These are phyloP conservation scores for Elaeagnus macrophylla DNA, from an alignment of 306 rosid genomes.

Conservation along the genomic window DNA sequence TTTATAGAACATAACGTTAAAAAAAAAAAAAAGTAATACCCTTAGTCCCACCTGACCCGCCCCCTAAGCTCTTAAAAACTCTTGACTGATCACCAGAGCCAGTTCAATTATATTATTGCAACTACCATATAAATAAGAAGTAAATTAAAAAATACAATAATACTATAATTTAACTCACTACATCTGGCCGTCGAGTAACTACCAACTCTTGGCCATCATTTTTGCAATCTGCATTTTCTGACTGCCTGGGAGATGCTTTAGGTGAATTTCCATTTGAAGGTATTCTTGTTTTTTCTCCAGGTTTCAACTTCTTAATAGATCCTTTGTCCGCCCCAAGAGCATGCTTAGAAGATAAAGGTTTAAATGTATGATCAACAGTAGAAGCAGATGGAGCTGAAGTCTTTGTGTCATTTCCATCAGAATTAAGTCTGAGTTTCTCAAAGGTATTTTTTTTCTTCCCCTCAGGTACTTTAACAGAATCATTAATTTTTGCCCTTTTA, in stretches of 20 bases:
- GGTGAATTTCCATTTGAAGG: slow-evolving; percentile 23
- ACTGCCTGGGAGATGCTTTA: slow-evolving; percentile 23
- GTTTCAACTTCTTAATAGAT: slow-evolving; percentile 44
- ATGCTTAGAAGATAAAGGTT: slow-evolving; percentile 23
- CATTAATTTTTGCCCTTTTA: slow-evolving; percentile 37
- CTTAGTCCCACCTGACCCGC: not conserved
- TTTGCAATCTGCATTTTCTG: slow-evolving; percentile 19
- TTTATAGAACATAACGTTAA: not conserved
- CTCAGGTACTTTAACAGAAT: slow-evolving; percentile 20
- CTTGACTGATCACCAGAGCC: not conserved
- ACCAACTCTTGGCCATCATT: slow-evolving; percentile 24
- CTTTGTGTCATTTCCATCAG: slow-evolving; percentile 19
- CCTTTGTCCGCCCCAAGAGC: slow-evolving; percentile 24
- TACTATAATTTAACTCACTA: slow-evolving; percentile 40
- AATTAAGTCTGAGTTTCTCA: slow-evolving; percentile 14
- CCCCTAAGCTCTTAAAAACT: too few relatives aligned
- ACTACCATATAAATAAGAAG: not conserved
- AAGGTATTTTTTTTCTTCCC: slow-evolving; percentile 12
- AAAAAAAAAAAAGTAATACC: not conserved
- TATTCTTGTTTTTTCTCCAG: slow-evolving; percentile 14
- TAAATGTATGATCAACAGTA: slow-evolving; percentile 15
- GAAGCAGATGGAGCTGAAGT: slow-evolving; percentile 10
- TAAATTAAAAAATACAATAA: not conserved
- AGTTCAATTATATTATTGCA: not conserved
- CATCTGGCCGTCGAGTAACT: slow-evolving; percentile 40